phyloP scores from a whole-genome alignment of 148 eudicot species.

The Rhododendron henanense region DNA sequence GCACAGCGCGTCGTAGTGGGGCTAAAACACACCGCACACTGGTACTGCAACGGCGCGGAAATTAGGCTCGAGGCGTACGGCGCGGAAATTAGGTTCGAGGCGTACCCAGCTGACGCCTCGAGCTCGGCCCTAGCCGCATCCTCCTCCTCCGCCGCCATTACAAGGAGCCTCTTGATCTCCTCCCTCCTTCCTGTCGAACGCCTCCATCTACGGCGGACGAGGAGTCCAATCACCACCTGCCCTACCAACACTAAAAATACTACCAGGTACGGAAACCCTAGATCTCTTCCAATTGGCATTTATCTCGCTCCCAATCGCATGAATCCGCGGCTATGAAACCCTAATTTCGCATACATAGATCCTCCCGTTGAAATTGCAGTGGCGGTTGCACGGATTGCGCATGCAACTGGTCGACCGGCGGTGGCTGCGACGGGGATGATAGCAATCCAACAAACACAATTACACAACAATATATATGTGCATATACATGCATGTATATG shows the following conservation, averaged over 20 bases:
- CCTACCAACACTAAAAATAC: slow-evolving; percentile 9
- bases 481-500: neutral
- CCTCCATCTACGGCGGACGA: slow-evolving; percentile 70
- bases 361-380: neutral
- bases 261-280: slow-evolving; percentile 55
- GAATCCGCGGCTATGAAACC: slow-evolving; percentile 32
- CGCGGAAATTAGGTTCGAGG: neutral
- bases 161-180: slow-evolving; percentile 66
- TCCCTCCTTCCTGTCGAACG: slow-evolving; percentile 39
- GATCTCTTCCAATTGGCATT: slow-evolving; percentile 62
- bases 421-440: neutral
- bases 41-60: slow-evolving; percentile 25
- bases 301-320: slow-evolving; percentile 23
- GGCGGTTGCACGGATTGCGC: slow-evolving; percentile 10
- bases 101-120: slow-evolving; percentile 29
- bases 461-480: neutral
- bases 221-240: slow-evolving; percentile 26
- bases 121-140: slow-evolving; percentile 51
- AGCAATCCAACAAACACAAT: neutral
- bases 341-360: slow-evolving; percentile 23
- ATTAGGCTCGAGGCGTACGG: neutral
- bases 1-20: slow-evolving; percentile 58
- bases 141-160: slow-evolving; percentile 54
- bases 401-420: slow-evolving; percentile 14
- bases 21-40: slow-evolving; percentile 57